phyloP scores from a whole-genome alignment of 2,329 filamentous ascomycete species.

The Ophiostoma sp. region DNA sequence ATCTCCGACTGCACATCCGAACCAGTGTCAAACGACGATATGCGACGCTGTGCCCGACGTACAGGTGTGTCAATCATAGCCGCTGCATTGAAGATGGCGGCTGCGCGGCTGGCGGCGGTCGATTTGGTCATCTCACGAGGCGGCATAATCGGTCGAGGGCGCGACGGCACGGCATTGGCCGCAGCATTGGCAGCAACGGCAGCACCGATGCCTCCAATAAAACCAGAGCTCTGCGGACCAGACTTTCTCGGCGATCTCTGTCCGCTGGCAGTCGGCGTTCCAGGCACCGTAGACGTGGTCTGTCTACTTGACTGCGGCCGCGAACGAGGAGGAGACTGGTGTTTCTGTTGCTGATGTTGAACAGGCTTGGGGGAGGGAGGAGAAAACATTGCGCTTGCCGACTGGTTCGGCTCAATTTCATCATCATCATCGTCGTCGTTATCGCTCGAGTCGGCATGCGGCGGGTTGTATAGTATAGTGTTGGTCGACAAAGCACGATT shows the following conservation, averaged over 20 bases:
- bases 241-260: conserved; percentile 46
- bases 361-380: conserved; percentile 39
- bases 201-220: conserved; percentile 26
- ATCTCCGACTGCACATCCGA: conserved; percentile 59
- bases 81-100: conserved; percentile 38
- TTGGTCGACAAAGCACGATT: conserved; percentile 71
- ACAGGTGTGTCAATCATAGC: conserved; percentile 43
- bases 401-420: conserved; percentile 1
- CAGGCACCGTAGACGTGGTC: conserved; percentile 38
- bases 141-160: conserved; percentile 54
- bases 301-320: conserved; percentile 39
- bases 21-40: conserved; percentile 66
- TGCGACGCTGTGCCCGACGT: conserved; percentile 39
- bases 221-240: conserved; percentile 36
- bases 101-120: conserved; percentile 50
- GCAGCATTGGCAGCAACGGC: neutral
- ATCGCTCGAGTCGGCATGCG: conserved; percentile 30
- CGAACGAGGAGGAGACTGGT: conserved; percentile 30
- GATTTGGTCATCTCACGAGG: conserved; percentile 50
- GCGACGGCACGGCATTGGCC: conserved; percentile 31
- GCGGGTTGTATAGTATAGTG: conserved; percentile 78
- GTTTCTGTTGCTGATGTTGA: conserved; percentile 27
- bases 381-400: conserved; percentile 32
- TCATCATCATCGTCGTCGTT: conserved; percentile 13
- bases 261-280: conserved; percentile 28